These are phyloP conservation scores for Backusella circina DNA, from an alignment of 192 early-diverging fungal genomes.

Conservation along the genomic window DNA sequence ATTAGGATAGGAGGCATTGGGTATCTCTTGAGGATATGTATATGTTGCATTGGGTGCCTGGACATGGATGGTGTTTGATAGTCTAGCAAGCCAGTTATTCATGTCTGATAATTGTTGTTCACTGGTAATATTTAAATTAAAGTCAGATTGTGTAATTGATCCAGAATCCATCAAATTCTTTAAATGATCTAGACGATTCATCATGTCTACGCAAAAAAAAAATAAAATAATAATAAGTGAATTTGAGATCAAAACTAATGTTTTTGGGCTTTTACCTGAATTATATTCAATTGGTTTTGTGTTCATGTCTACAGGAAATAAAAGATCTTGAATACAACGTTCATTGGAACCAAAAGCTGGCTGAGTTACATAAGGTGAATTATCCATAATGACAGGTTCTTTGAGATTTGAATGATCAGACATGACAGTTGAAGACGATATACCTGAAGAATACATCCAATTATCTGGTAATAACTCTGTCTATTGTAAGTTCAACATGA, in stretches of 20 bases:
- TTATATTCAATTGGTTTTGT: slow-evolving; percentile 3
- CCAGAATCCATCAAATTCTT: slow-evolving; percentile 13
- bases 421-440: background rate
- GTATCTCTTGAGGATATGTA: background rate
- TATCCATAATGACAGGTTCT: background rate
- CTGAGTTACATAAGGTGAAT: background rate
- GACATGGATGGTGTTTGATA: slow-evolving; percentile 4
- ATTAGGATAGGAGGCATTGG: background rate
- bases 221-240: background rate
- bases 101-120: slow-evolving; percentile 26
- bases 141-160: background rate
- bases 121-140: slow-evolving; percentile 21
- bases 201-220: background rate
- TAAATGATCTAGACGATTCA: slow-evolving; percentile 8
- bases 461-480: background rate
- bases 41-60: background rate
- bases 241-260: too few relatives aligned
- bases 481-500: too few relatives aligned
- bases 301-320: background rate
- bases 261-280: background rate
- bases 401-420: background rate
- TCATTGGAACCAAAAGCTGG: background rate
- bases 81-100: slow-evolving; percentile 27
- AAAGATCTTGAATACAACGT: background rate
- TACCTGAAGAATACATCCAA: slow-evolving; percentile 1